Conservation (phyloP, 2,329 filamentous ascomycete genomes). For the Eutypella sp. region DNA sequence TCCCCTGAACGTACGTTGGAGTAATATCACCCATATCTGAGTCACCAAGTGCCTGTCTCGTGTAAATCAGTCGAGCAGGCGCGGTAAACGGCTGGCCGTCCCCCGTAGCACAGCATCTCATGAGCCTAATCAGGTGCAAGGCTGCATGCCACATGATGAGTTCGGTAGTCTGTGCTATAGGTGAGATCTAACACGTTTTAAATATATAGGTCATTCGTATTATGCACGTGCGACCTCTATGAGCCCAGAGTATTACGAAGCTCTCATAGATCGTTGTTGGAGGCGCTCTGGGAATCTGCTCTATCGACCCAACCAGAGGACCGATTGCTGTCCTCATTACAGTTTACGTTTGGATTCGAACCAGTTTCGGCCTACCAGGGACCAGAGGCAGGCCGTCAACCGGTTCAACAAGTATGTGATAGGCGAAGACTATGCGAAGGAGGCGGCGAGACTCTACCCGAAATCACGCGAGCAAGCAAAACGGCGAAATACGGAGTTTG, state of each 20-base stretch:
- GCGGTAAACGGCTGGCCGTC: background rate
- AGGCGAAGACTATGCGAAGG: slow-evolving; percentile 62
- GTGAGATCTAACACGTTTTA: slow-evolving; percentile 21
- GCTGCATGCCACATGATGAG: slow-evolving; percentile 9
- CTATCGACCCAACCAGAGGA: slow-evolving; percentile 72
- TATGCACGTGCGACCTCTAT: slow-evolving; percentile 60
- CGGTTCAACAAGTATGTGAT: slow-evolving; percentile 69
- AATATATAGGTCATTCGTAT: slow-evolving; percentile 61
- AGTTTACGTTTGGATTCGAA: slow-evolving; percentile 68
- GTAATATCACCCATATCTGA: slow-evolving; percentile 10
- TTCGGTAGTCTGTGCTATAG: slow-evolving; percentile 17
- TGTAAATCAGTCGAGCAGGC: background rate
- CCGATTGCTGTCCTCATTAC: slow-evolving; percentile 90
- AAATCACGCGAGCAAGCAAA: slow-evolving; percentile 61
- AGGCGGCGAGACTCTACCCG: slow-evolving; percentile 59
- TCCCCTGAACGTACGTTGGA: slow-evolving; percentile 40
- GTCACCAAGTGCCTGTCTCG: slow-evolving; percentile 2
- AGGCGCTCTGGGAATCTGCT: slow-evolving; percentile 66
- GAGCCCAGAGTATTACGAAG: slow-evolving; percentile 64
- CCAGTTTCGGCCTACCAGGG: slow-evolving; percentile 60
- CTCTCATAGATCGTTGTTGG: slow-evolving; percentile 70
- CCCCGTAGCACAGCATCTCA: background rate
- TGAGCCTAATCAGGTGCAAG: background rate
- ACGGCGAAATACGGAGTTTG: slow-evolving; percentile 62
- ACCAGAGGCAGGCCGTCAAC: slow-evolving; percentile 72